Base-by-base conservation (phyloP, 441 rosid species). In the Biscutella auriculata region DNA sequence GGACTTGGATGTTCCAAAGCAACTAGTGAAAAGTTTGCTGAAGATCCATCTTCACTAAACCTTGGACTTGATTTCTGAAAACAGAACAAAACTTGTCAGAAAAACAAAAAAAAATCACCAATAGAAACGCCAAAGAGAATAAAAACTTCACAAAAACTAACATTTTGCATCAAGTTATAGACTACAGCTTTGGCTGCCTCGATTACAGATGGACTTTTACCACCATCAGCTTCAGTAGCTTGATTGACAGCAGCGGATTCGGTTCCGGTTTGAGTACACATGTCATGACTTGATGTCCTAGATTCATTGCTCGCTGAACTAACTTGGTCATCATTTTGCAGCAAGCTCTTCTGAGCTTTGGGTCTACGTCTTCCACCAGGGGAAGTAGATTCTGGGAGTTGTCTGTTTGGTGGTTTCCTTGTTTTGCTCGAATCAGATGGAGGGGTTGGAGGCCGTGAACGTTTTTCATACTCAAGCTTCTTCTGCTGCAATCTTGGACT, bases 1-100 rank as follows among this genome's bases (percentile, higher is more conserved):
- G 97, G 98, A 76, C 95, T 92, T 37, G 77, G 94, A 67, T 86
- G 86, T 70, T 88, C 23, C n/a, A n/a, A n/a, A n/a, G n/a, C n/a
- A n/a, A n/a, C n/a, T n/a, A n/a, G n/a, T n/a, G n/a, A n/a, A n/a
- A n/a, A n/a, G n/a, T n/a, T n/a, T n/a, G n/a, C 95, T 26, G 50
- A 64, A 12, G 74, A 58, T 57, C 74, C 77, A 46, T 77, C 87
- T 65, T 84, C 84, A 64, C 68, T 73, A 46, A 70, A 41, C 52
- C 60, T 68, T 35, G 74, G 63, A 63, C 49, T 44, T 65, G 86
- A 60, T 58, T 69, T 79, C 93, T 92, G 68, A 36, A 36, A 26
- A 59, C 25, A 55, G 33, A 8, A 65, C n/a, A 16, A 68, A 53
- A n/a, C n/a, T n/a, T n/a, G n/a, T n/a, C n/a, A n/a, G n/a, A n/a